phyloP scores from a whole-genome alignment of 352 stramenopile genomes.

The Globisporangium solare region DNA sequence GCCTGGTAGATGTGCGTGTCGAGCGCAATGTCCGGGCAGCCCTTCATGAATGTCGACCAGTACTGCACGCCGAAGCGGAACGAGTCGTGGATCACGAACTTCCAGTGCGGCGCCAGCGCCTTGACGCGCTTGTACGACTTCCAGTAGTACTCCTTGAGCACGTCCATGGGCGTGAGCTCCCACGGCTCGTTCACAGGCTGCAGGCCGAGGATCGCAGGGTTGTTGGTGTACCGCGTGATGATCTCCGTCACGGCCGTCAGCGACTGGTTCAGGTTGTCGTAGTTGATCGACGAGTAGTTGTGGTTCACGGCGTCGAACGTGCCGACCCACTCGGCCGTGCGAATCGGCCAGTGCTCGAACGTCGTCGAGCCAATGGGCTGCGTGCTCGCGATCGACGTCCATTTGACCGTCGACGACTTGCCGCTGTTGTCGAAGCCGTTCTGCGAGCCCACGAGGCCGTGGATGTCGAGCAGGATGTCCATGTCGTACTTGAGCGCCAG shows the following conservation, averaged over 20 bases:
- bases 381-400: constrained; percentile 76
- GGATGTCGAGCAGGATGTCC: constrained; percentile 90
- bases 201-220: constrained; percentile 88
- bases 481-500: constrained; percentile 84
- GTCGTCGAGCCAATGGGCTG: constrained; percentile 78
- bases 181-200: constrained; percentile 95
- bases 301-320: constrained; percentile 80
- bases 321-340: constrained; percentile 88
- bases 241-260: constrained; percentile 88
- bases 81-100: constrained; percentile 95
- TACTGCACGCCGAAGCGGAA: constrained; percentile 88
- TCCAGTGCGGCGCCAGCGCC: constrained; percentile 89
- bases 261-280: constrained; percentile 89
- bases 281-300: constrained; percentile 91
- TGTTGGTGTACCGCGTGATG: constrained; percentile 84
- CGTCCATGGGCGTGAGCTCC: constrained; percentile 91
- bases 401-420: constrained; percentile 84
- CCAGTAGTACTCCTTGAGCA: constrained; percentile 95
- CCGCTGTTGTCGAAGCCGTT: constrained; percentile 97
- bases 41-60: constrained; percentile 70
- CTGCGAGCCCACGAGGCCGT: constrained; percentile 90
- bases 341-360: constrained; percentile 92
- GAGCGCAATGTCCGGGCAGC: constrained; percentile 90
- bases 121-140: constrained; percentile 95
- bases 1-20: constrained; percentile 97